Evolutionary conservation across 2,329 filamentous ascomycete genomes (phyloP).

Genomic region (Trichoderma polysporum): DNA sequence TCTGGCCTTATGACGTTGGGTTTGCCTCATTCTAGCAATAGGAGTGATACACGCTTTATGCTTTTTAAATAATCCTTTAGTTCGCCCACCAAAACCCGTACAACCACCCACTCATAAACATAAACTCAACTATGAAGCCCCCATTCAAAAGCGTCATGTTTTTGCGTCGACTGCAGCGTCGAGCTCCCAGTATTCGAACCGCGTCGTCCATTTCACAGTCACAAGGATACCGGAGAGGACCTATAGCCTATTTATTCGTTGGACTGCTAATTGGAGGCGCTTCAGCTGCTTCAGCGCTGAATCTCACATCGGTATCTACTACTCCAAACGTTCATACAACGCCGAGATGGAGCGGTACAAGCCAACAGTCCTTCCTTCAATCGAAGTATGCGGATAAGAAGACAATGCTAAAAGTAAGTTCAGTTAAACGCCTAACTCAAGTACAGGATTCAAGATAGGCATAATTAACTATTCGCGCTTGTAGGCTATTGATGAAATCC

Average conservation of each 20-base stretch:
- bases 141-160: background rate
- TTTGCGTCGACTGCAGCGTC: background rate
- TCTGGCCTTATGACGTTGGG: background rate
- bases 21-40: background rate
- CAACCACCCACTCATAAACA: background rate
- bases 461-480: background rate
- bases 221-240: background rate
- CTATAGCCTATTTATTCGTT: background rate
- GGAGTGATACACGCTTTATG: background rate
- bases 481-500: constrained; percentile 26
- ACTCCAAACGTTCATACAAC: background rate
- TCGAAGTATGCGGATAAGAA: constrained; percentile 28
- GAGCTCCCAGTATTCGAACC: background rate
- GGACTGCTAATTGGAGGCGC: constrained; percentile 14
- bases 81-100: background rate
- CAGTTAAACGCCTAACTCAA: background rate
- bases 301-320: background rate
- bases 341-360: constrained; percentile 22
- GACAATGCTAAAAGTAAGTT: constrained; percentile 27
- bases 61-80: background rate
- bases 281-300: background rate
- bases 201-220: background rate
- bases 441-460: background rate
- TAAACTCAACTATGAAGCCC: background rate
- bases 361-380: background rate